A percentile compares a stretch with the other conserved stretches of the same genome.
Evolutionary conservation across 75 land plant species (phyloP).

Genomic region (Pinus albicaulis): DNA sequence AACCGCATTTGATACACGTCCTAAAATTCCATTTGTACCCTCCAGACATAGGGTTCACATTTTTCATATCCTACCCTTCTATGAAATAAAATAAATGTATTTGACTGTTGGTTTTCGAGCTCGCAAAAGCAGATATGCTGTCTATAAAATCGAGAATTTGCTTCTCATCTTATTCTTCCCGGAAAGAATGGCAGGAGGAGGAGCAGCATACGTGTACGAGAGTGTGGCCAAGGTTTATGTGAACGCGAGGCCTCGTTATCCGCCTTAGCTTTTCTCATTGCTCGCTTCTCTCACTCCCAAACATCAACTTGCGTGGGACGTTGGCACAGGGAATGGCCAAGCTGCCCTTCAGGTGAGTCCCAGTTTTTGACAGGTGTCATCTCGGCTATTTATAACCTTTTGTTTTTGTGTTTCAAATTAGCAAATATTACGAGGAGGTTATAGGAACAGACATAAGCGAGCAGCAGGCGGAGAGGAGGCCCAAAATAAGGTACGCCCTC

Average conservation of each 20-base stretch:
- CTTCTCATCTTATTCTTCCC: no score
- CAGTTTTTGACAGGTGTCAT: neutral
- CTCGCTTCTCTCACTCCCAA: slow-evolving; percentile 59
- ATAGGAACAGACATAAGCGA: slow-evolving; percentile 76
- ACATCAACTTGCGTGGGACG: slow-evolving; percentile 75
- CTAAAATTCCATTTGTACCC: no score
- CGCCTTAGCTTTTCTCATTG: slow-evolving; percentile 57
- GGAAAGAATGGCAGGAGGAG: no score
- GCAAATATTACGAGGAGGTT: slow-evolving; percentile 42
- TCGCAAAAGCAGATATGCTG: no score
- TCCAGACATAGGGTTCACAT: no score
- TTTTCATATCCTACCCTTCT: no score
- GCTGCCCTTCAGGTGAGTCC: slow-evolving; percentile 52
- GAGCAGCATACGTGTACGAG: slow-evolving; percentile 12
- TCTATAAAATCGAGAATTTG: no score
- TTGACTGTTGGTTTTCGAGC: no score
- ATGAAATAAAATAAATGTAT: no score
- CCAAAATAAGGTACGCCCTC: slow-evolving; percentile 54
- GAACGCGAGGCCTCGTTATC: slow-evolving; percentile 53
- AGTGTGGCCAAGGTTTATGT: slow-evolving; percentile 62
- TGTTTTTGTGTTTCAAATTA: no score
- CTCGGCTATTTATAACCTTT: no score
- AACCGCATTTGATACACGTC: no score
- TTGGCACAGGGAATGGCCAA: slow-evolving; percentile 87
- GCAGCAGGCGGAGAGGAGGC: slow-evolving; percentile 36